Evolutionary conservation across 1,139 yeast species (phyloP).

Genomic region (Candida mesenterica): DNA sequence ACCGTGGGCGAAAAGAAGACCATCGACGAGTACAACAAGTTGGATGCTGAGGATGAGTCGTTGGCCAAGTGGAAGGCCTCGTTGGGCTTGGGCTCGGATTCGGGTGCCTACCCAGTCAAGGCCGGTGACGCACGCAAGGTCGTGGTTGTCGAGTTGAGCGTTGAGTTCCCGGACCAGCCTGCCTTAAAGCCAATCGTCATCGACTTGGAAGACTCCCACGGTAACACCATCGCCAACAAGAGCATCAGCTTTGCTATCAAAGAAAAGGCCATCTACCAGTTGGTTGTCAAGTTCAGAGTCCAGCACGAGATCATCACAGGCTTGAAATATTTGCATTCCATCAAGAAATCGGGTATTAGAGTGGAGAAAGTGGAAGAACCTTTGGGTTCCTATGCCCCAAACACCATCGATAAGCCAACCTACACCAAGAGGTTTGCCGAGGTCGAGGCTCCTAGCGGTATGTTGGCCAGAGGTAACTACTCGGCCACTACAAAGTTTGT

Average conservation of each 20-base stretch:
- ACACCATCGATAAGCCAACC: conserved; percentile 75
- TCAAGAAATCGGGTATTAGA: conserved; percentile 83
- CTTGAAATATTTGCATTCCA: conserved; percentile 77
- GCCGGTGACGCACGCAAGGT: conserved; percentile 76
- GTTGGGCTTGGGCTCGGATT: conserved; percentile 61
- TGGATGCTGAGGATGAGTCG: conserved; percentile 91
- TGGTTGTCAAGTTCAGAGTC: conserved; percentile 74
- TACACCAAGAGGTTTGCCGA: conserved; percentile 78
- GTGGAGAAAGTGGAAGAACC: conserved; percentile 88
- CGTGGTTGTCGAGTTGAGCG: conserved; percentile 73
- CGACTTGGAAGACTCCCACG: conserved; percentile 57
- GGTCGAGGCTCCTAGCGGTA: conserved; percentile 90
- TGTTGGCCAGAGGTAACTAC: conserved; percentile 84
- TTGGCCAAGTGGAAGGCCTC: conserved; percentile 92
- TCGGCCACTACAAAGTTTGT: conserved; percentile 78
- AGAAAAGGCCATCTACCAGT: conserved; percentile 73
- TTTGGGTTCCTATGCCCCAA: conserved; percentile 88
- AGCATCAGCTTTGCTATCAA: conserved; percentile 69
- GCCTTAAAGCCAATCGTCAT: conserved; percentile 57
- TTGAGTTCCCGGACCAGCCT: conserved; percentile 62
- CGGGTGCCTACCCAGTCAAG: conserved; percentile 60
- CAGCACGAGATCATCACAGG: conserved; percentile 94
- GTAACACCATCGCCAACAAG: conserved; percentile 47
- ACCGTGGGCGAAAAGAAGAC: conserved; percentile 83
- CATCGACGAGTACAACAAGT: conserved; percentile 74